Base-by-base conservation (phyloP, 2,329 filamentous ascomycete species). In the Fonsecaea monophora region DNA sequence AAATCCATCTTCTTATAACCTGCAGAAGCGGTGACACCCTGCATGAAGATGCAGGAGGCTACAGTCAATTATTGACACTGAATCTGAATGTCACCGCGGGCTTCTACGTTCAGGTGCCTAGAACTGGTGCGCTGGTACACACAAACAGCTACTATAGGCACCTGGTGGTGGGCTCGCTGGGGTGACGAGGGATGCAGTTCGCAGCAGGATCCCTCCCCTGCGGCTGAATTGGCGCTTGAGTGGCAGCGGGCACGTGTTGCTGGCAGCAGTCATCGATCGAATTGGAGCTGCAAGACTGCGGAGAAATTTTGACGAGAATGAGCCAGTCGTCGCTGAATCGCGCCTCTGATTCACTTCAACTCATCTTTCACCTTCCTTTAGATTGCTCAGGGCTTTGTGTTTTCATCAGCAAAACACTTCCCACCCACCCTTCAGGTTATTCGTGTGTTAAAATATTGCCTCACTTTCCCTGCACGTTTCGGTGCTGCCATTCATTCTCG, bases 401-500 rank as follows among this genome's bases (percentile, higher is more conserved):
- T 38, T 42, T 38, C 42, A 53, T 62, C 58, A 63, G n/a, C 42
- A 62, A 62, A 56, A 62, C 35, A 58, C 10, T 37, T 21, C 12
- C 59, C 45, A 18, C 40, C 40, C 40, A 45, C 40, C 40, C 12
- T 45, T 9, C 40, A 15, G 40, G 15, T 45, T 45, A 42, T 37
- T 37, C 54, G 38, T 60, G 65, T 50, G 55, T 65, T 56, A 59
- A 45, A 15, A 45, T 32, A 21, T 12, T 30, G 34, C 25, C 25
- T 65, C 50, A 3, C 25, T 60, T 34, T 35, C 13, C 21, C 32
- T 53, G 57, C 65, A 60, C 62, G 38, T 54, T 30, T 54, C 40
- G 37, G 63, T 64, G 64, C 67, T 59, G 56, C 58, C 66, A 60
- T 62, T 70, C 66, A 62, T 66, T 68, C 65, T 34, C 50, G 50